A percentile compares a stretch with the other conserved stretches of the same genome.
Conservation (phyloP, 352 stramenopile species). For the Phytophthora rubi region DNA sequence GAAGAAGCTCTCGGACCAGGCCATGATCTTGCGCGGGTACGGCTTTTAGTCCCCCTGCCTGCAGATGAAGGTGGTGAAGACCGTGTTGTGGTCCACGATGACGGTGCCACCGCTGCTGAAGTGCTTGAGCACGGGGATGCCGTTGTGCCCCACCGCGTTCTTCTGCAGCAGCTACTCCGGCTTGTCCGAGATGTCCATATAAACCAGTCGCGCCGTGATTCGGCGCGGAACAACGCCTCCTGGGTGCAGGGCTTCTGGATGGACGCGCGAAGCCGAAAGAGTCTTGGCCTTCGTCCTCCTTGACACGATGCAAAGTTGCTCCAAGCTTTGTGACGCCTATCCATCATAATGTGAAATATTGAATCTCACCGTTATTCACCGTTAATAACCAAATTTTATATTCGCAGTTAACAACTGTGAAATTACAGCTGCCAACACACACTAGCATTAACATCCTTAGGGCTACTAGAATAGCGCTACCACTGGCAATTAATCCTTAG, state of each 20-base stretch:
- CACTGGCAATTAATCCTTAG: too few species aligned
- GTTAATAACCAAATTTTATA: too few species aligned
- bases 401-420: too few species aligned
- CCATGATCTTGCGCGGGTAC: constrained; percentile 94
- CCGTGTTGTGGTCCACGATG: constrained; percentile 94
- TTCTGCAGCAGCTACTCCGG: constrained; percentile 90
- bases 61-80: constrained; percentile 93
- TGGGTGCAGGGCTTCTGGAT: constrained; percentile 91
- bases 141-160: constrained; percentile 74
- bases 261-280: constrained; percentile 43
- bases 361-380: too few species aligned
- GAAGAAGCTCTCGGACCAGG: constrained; percentile 89
- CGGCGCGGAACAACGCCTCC: constrained; percentile 93
- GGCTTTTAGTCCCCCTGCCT: constrained; percentile 77
- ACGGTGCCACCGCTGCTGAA: constrained; percentile 98
- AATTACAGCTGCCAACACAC: too few species aligned
- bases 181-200: constrained; percentile 96
- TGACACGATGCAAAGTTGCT: too few species aligned
- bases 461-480: too few species aligned
- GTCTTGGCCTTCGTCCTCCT: too few species aligned
- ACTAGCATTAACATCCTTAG: too few species aligned
- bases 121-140: constrained; percentile 91
- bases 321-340: too few species aligned
- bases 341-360: too few species aligned
- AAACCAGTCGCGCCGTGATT: constrained; percentile 84